Base-by-base conservation (phyloP, 23 red algal species). In the Gracilariopsis chorda region DNA sequence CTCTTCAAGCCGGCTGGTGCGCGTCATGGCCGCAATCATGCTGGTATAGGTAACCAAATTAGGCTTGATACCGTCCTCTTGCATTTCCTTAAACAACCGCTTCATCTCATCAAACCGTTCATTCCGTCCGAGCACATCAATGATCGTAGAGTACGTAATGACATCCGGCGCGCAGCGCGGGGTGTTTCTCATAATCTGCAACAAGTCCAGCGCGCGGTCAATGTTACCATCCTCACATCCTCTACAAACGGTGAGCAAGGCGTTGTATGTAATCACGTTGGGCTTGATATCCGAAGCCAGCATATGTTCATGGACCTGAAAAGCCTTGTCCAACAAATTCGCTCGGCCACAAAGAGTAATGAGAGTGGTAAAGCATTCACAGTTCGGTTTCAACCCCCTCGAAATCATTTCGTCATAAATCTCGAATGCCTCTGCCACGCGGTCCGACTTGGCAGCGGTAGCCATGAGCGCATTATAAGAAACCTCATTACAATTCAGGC, bases 381-480 rank as follows among this genome's bases (percentile, higher is more conserved):
- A 74, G 45, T 88, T 89, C 25, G 92, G 92, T 23, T 77, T 52
- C 9, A 98, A 21, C 33, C 90, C 78, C 16, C 53, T 64, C 30
- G 51, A 53, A 48, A 91, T 44, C 92, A 95, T 95, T 64, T 95
- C 83, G 44, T 94, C 78, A 25, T 92, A 81, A 8, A 95, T 87
- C 16, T 35, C 12, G 78, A 95, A 98, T 59, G 96, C 92, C 10
- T 88, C 82, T 19, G 80, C 67, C 20, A 94, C 49, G 34, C 82
- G 81, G 77, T 81, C 62, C 43, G 92, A 45, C 34, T 63, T 65
- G 73, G 65, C 60, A 0, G 83, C 74, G 10, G 60, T 80, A 12
- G 73, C 79, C 85, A 97, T 93, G 11, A 92, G 39, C n/a, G 88
- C 73, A 51, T 92, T 93, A 58, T 91, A 97, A 34, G 80, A 93